Evolutionary conservation across 148 eudicot species (phyloP).

Genomic region (Rheum nobile): DNA sequence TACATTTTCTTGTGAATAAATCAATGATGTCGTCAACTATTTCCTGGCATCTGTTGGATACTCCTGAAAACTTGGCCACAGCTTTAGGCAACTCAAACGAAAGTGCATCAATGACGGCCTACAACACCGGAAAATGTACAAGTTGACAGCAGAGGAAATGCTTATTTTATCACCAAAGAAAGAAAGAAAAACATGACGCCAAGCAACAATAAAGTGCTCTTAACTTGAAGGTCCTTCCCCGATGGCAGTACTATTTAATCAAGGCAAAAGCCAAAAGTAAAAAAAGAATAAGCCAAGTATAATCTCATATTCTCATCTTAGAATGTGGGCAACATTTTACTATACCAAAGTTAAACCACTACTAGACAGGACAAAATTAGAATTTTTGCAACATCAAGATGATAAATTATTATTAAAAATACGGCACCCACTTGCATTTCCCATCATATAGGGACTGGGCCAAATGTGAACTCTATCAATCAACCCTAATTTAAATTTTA

Average conservation of each 20-base stretch:
- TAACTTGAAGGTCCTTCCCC: background rate
- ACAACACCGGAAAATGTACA: constrained; percentile 4
- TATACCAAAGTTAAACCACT: background rate
- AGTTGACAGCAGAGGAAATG: background rate
- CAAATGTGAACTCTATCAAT: background rate
- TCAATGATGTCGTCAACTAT: constrained; percentile 43
- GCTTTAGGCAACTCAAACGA: constrained; percentile 76
- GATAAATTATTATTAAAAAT: background rate
- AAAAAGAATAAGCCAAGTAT: background rate
- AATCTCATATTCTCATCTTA: background rate
- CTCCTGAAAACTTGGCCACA: constrained; percentile 54
- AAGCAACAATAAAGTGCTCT: background rate
- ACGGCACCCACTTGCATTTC: background rate
- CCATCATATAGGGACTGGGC: background rate
- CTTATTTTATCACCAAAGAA: constrained; percentile 2
- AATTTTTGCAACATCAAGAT: background rate
- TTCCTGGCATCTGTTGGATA: constrained; percentile 48
- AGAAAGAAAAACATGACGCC: background rate
- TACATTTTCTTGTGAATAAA: constrained; percentile 40
- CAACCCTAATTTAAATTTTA: background rate
- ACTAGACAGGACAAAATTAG: background rate
- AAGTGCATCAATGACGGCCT: constrained; percentile 71
- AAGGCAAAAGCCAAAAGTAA: background rate
- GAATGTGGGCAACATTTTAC: background rate
- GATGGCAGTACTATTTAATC: too few relatives aligned